These are phyloP conservation scores for Cryoendolithus antarcticus DNA, from an alignment of 2,329 filamentous ascomycete genomes.

Conservation along the genomic window DNA sequence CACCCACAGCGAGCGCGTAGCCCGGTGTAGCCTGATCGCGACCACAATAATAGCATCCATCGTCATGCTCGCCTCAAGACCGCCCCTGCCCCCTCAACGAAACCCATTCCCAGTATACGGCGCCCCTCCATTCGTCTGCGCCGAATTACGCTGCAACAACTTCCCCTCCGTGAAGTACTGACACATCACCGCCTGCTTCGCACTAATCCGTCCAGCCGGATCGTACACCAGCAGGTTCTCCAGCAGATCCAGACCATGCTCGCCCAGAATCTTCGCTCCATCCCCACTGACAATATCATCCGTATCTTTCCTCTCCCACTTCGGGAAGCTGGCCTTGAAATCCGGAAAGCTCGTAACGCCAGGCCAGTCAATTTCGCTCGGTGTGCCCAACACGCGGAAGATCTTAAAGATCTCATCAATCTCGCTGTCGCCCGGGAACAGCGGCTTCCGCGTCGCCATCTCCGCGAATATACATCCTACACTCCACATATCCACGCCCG, in stretches of 20 bases:
- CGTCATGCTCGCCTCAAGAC: no score
- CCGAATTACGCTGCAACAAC: conserved; percentile 4
- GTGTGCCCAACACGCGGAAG: conserved; percentile 73
- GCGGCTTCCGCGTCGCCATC: conserved; percentile 86
- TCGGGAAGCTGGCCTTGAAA: conserved; percentile 84
- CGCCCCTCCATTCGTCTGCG: no score
- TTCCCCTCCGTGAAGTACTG: conserved; percentile 52
- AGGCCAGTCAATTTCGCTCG: conserved; percentile 70
- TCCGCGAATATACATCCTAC: conserved; percentile 90
- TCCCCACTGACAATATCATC: conserved; percentile 52
- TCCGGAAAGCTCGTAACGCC: conserved; percentile 91
- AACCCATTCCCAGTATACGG: no score
- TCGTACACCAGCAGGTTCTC: conserved; percentile 72
- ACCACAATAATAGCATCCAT: no score
- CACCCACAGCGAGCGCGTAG: no score
- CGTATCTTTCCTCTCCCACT: conserved; percentile 65
- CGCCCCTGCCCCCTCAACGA: no score
- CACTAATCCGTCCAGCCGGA: conserved; percentile 73
- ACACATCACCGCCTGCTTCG: conserved; percentile 75
- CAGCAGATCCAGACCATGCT: conserved; percentile 55
- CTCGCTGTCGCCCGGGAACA: conserved; percentile 86
- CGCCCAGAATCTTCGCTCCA: conserved; percentile 46
- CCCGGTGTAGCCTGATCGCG: no score
- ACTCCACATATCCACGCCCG: conserved; percentile 93
- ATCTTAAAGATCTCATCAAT: conserved; percentile 94